phyloP scores from a whole-genome alignment of 2,329 filamentous ascomycete genomes.

The Laburnicola sp. region DNA sequence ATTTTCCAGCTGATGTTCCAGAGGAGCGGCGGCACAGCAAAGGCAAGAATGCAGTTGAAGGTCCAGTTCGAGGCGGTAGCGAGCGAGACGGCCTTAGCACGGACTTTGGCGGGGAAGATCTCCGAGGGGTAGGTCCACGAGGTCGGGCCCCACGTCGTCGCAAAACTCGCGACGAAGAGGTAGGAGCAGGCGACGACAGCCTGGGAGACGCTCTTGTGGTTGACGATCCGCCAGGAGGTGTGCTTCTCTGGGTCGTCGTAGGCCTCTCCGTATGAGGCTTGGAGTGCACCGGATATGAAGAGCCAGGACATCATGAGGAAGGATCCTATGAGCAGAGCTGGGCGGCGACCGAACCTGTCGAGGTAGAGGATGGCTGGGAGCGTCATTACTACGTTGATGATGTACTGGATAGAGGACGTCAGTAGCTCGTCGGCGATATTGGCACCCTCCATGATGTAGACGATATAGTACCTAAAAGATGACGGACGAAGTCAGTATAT shows the following conservation, averaged over 20 bases:
- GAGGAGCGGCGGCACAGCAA: slow-evolving; percentile 62
- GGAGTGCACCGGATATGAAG: slow-evolving; percentile 64
- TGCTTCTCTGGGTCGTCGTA: slow-evolving; percentile 46
- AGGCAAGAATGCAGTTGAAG: slow-evolving; percentile 59
- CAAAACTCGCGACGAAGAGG: slow-evolving; percentile 71
- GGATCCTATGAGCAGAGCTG: slow-evolving; percentile 66
- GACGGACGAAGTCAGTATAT: slow-evolving; percentile 33
- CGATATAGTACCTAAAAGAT: slow-evolving; percentile 57
- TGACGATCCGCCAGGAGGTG: slow-evolving; percentile 45
- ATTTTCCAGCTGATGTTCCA: slow-evolving; percentile 62
- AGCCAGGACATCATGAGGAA: slow-evolving; percentile 66
- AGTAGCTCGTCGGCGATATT: slow-evolving; percentile 61
- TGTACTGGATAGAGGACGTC: slow-evolving; percentile 70
- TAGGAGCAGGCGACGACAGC: slow-evolving; percentile 70
- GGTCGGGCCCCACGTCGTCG: slow-evolving; percentile 65
- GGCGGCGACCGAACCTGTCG: slow-evolving; percentile 74
- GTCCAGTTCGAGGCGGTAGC: slow-evolving; percentile 65
- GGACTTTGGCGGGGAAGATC: slow-evolving; percentile 63
- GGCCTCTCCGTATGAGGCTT: slow-evolving; percentile 60
- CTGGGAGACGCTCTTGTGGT: slow-evolving; percentile 45
- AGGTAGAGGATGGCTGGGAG: slow-evolving; percentile 74
- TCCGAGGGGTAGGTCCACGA: slow-evolving; percentile 64
- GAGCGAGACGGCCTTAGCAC: slow-evolving; percentile 65
- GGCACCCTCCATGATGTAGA: slow-evolving; percentile 74
- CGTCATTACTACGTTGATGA: slow-evolving; percentile 82